Conservation (phyloP, 352 stramenopile genomes). For the Phytophthora pistaciae region DNA sequence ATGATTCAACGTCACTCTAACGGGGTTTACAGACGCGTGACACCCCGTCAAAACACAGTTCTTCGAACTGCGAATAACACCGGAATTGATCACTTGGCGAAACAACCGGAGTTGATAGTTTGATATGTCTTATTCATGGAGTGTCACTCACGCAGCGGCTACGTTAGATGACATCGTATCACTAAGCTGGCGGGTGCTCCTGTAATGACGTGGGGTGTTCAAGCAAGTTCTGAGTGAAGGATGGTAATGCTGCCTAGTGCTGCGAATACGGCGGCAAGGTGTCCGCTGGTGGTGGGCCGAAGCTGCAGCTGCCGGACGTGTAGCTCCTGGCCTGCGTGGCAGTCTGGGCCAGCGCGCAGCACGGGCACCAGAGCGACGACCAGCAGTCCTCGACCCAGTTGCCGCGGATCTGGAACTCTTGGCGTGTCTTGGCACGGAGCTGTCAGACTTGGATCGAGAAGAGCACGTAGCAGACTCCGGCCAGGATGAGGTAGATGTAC, state of each 20-base stretch:
- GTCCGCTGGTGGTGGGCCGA: conserved; percentile 28
- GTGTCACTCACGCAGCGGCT: too few species aligned
- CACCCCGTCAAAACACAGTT: too few species aligned
- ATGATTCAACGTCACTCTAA: too few species aligned
- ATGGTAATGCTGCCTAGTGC: neutral
- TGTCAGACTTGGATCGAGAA: conserved; percentile 34
- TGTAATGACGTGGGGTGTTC: too few species aligned
- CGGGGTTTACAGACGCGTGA: too few species aligned
- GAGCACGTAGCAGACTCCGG: conserved; percentile 29
- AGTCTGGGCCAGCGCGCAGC: conserved; percentile 49
- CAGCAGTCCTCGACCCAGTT: conserved; percentile 35
- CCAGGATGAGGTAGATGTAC: conserved; percentile 37
- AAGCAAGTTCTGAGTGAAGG: neutral
- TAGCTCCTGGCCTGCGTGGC: conserved; percentile 61
- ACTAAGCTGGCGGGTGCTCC: too few species aligned
- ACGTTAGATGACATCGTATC: too few species aligned
- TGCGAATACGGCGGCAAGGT: conserved; percentile 37
- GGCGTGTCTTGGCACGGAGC: conserved; percentile 20
- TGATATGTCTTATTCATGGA: too few species aligned
- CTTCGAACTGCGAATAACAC: too few species aligned
- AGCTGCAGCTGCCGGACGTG: conserved; percentile 43
- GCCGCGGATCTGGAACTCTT: conserved; percentile 21
- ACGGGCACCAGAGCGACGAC: conserved; percentile 38
- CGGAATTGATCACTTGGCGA: too few species aligned
- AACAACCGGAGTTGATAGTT: too few species aligned